phyloP scores from a whole-genome alignment of 768 basidiomycete genomes.

The Peribolospora baueri region DNA sequence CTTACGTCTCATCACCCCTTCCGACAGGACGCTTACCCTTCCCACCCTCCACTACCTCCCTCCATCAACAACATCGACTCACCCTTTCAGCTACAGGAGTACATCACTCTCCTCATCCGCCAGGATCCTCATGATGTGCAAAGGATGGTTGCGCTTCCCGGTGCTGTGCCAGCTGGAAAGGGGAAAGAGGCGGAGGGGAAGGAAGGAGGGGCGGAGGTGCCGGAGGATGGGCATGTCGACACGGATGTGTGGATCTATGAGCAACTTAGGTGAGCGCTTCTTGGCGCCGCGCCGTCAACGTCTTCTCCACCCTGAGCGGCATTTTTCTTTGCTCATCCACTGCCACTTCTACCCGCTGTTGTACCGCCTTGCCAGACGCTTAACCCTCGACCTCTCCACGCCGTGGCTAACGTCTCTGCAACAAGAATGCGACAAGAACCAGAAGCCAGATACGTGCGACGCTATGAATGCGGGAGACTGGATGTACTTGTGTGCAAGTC shows the following conservation, averaged over 20 bases:
- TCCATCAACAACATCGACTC: conserved; percentile 34
- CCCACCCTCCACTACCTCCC: conserved; percentile 4
- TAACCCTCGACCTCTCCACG: conserved; percentile 66
- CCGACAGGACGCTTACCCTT: too few species aligned
- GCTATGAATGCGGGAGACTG: not conserved
- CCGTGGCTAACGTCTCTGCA: conserved; percentile 77
- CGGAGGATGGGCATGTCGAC: conserved; percentile 36
- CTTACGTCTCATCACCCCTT: too few species aligned
- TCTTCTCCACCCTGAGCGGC: too few species aligned
- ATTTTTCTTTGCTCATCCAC: not conserved
- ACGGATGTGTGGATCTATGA: conserved; percentile 66
- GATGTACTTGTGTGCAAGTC: not conserved
- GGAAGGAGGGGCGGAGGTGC: conserved; percentile 19
- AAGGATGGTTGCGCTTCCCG: conserved; percentile 48
- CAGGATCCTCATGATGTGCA: conserved; percentile 72
- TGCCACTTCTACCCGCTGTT: not conserved
- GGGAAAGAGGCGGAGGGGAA: conserved; percentile 3
- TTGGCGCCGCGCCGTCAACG: conserved; percentile 17
- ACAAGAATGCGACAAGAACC: conserved; percentile 38
- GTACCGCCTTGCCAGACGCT: conserved; percentile 29
- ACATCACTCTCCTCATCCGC: conserved; percentile 65
- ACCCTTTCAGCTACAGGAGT: conserved; percentile 85
- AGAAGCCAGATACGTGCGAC: not conserved
- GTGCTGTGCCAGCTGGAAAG: conserved; percentile 14
- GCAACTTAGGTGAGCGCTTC: conserved; percentile 27